A percentile compares a stretch with the other conserved stretches of the same genome.
phyloP scores from a whole-genome alignment of 805 yeast species.

The Monosporozyma unispora region DNA sequence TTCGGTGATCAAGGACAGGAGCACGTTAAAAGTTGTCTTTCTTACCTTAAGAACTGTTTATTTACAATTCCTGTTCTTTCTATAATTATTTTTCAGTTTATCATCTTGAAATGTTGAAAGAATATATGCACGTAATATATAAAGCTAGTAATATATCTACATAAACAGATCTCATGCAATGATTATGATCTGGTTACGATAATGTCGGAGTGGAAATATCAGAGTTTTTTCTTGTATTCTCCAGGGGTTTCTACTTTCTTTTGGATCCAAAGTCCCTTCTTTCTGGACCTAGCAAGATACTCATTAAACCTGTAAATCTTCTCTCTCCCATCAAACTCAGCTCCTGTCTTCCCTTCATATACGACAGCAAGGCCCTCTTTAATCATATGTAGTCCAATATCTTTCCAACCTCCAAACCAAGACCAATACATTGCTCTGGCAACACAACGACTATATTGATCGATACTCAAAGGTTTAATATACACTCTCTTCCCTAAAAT shows the following conservation, averaged over 20 bases:
- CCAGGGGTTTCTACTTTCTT: conserved; percentile 62
- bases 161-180: not conserved
- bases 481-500: conserved; percentile 59
- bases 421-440: conserved; percentile 55
- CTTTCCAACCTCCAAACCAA: conserved; percentile 57
- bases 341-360: conserved; percentile 73
- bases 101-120: not conserved
- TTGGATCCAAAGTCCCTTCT: conserved; percentile 63
- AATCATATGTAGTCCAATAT: conserved; percentile 84
- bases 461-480: conserved; percentile 70
- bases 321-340: conserved; percentile 80
- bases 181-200: too few relatives aligned
- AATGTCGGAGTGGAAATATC: too few relatives aligned
- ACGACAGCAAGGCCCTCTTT: conserved; percentile 75
- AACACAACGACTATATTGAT: conserved; percentile 85
- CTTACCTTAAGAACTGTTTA: not conserved
- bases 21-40: not conserved
- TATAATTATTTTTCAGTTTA: not conserved
- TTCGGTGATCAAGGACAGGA: not conserved
- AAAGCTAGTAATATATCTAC: not conserved
- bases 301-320: conserved; percentile 51
- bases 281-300: conserved; percentile 43
- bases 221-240: conserved; percentile 46
- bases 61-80: not conserved
- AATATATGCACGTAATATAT: not conserved